Base-by-base conservation (phyloP, 495 filamentous ascomycete species). In the Podospora conica region DNA sequence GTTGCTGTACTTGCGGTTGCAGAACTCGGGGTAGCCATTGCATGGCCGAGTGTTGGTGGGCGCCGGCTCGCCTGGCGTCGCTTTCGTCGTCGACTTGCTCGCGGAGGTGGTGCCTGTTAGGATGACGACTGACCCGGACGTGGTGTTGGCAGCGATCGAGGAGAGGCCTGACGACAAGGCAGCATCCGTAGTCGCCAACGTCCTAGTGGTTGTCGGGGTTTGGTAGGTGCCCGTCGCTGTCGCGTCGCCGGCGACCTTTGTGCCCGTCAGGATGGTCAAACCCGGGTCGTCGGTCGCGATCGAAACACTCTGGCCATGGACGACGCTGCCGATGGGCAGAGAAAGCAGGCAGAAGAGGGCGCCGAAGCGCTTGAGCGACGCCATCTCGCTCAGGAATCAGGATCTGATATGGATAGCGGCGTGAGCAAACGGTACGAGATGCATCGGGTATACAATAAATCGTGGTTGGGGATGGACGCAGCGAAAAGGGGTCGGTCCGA, bases 11-110 rank as follows among this genome's bases (percentile, higher is more conserved):
- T 86, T 86, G 57, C 92, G 84, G 9, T 73, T 75, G 77, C 94
- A 98, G 71, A 96, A 87, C 72, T 96, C 91, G n/a, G 86, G 77
- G 70, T 94, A 91, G 74, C 85, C 84, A 75, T 98, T 98, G 82
- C 94, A 98, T 3, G 92, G 87, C 64, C 84, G 86, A 0, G 87
- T 91, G 70, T 91, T 91, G 2, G 84, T 84, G 0, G 84, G 77
- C 20, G 76, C 71, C 0, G 84, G 77, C 9, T 78, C 69, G 3
- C 82, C 58, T 0, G 82, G 74, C 7, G 79, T 69, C 12, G 75
- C 76, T 11, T 78, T 77, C 64, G 73, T 67, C 20, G 71, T 75
- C 18, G 71, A 73, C 9, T 69, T 73, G 22, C 67, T 63, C 20
- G 70, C 73, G 12, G 77, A 73, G 25, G 72, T 68, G 24, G 79